Base-by-base conservation (phyloP, 495 filamentous ascomycete genomes). In the Pseudevernia furfuracea region DNA sequence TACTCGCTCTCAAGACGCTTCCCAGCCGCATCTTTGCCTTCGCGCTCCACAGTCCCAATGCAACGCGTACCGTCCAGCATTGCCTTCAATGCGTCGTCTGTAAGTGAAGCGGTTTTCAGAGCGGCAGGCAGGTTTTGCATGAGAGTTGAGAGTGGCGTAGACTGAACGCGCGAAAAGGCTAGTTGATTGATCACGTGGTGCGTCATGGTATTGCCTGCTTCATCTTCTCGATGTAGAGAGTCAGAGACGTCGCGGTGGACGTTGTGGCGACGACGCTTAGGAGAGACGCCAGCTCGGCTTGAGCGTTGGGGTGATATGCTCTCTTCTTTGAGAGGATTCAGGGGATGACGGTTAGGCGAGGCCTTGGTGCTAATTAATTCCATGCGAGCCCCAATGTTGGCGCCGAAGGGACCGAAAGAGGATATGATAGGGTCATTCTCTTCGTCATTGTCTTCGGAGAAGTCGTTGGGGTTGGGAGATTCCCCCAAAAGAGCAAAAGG, bases 1-100 rank as follows among this genome's bases (percentile, higher is more conserved):
- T 92, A 98, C 75, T 98, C 92, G 76, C 86, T 92, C 79, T 98
- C 93, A 14, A 98, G 83, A 10, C 86, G 80, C 78, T 96, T 92
- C 66, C 94, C 94, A 0, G 94, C 94, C 21, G 94, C 94, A 77
- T 98, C 94, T 73, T 97, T 98, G 71, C 94, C 94, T 72, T 91
- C 87, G 43, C 94, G 86, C 57, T 84, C 81, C 68, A 98, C 95
- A 70, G 93, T 85, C 38, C 94, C 94, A 58, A 97, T 84, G 69
- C 89, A 95, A 30, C 83, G 75, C 32, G 87, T 88, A 21, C 76
- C 74, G 69, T 89, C 86, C 46, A 97, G 83, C 61, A 96, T 78
- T 32, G 48, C 80, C 46, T 68, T 69, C 23, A 44, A 23, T 34
- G 70, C 49, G 17, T 74, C 74, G n/a, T 69, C 67, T 44, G 69